phyloP scores from a whole-genome alignment of 768 basidiomycete species.

The Psilocybe tampanensis region DNA sequence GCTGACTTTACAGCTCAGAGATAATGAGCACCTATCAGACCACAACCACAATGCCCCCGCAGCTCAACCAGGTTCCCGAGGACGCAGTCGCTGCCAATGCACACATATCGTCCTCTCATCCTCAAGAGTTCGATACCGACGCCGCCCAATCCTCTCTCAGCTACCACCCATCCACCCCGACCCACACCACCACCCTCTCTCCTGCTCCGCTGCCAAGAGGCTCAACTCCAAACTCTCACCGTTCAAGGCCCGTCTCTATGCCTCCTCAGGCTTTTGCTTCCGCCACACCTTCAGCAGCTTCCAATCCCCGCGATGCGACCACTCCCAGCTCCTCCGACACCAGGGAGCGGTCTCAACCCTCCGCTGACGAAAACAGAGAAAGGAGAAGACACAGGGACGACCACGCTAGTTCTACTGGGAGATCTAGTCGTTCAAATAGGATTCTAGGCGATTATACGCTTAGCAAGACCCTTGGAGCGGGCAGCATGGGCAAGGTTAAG shows the following conservation, averaged over 20 bases:
- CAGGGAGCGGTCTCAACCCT: slow-evolving; percentile 34
- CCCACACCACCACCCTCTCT: slow-evolving; percentile 17
- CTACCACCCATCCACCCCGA: slow-evolving; percentile 22
- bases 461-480: slow-evolving; percentile 95
- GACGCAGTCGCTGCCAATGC: slow-evolving; percentile 44
- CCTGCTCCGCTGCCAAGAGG: slow-evolving; percentile 31
- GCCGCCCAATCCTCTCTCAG: slow-evolving; percentile 41
- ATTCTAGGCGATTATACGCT: slow-evolving; percentile 94
- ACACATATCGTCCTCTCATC: slow-evolving; percentile 51
- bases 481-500: slow-evolving; percentile 99
- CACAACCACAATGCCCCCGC: slow-evolving; percentile 48
- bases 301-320: slow-evolving; percentile 13
- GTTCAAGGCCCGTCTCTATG: slow-evolving; percentile 73
- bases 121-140: slow-evolving; percentile 69
- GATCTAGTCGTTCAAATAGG: slow-evolving; percentile 48
- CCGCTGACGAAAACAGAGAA: slow-evolving; percentile 29
- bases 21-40: slow-evolving; percentile 46
- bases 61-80: slow-evolving; percentile 53
- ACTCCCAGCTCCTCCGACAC: slow-evolving; percentile 33
- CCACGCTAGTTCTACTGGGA: slow-evolving; percentile 23
- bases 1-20: slow-evolving; percentile 11
- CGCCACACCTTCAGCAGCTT: slow-evolving; percentile 8
- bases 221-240: slow-evolving; percentile 36
- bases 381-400: slow-evolving; percentile 34
- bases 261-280: slow-evolving; percentile 58